These are phyloP conservation scores for Casuarina equisetifolia DNA, from an alignment of 306 rosid species.

Conservation along the genomic window DNA sequence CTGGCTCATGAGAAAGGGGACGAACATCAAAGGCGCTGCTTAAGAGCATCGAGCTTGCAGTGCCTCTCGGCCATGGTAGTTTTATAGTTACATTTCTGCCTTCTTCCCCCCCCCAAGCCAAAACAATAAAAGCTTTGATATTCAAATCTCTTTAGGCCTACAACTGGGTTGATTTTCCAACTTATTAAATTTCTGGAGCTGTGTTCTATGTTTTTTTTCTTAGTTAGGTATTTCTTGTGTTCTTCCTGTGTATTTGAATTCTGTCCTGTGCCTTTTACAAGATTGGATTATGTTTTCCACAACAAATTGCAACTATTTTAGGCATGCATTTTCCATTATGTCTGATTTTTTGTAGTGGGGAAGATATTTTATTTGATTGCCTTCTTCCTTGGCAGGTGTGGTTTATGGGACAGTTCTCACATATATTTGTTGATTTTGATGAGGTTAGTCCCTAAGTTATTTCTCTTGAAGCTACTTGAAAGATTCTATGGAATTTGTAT, in stretches of 20 bases:
- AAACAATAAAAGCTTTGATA: too few species aligned
- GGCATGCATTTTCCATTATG: not conserved
- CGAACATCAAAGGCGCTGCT: slow-evolving; percentile 46
- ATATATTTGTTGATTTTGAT: slow-evolving; percentile 72
- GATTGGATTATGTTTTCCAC: not conserved
- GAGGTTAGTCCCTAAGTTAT: slow-evolving; percentile 56
- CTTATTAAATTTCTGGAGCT: too few species aligned
- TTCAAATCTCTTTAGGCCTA: too few species aligned
- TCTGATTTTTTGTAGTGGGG: not conserved
- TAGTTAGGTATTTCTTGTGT: too few species aligned
- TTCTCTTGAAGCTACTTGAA: slow-evolving; percentile 15
- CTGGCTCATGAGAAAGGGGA: slow-evolving; percentile 62
- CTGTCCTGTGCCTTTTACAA: too few species aligned
- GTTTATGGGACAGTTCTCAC: slow-evolving; percentile 88
- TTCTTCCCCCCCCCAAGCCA: not conserved
- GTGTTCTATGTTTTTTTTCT: too few species aligned
- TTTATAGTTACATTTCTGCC: slow-evolving; percentile 8
- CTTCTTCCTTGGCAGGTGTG: slow-evolving; percentile 63
- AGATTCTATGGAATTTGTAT: slow-evolving; percentile 7
- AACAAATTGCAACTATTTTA: not conserved
- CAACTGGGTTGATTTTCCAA: too few species aligned
- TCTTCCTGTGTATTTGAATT: too few species aligned
- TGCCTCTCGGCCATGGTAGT: slow-evolving; percentile 97
- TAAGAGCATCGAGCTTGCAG: slow-evolving; percentile 94
- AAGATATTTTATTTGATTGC: slow-evolving; percentile 20